Base-by-base conservation (phyloP, 2,329 filamentous ascomycete species). In the Fusarium torulosum region DNA sequence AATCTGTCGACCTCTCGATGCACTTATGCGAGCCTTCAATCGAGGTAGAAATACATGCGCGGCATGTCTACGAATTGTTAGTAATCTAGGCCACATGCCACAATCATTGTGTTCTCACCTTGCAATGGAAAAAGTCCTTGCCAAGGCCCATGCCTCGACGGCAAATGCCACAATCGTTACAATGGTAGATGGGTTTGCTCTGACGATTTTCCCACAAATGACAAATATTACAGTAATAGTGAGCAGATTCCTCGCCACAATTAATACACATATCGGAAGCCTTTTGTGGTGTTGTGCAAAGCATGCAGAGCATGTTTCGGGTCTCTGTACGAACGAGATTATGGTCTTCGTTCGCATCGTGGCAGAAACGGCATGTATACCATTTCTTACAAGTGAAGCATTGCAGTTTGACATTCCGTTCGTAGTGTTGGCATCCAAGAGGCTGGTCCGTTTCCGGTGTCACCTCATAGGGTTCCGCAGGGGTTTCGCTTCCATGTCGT, bases 81-180 rank as follows among this genome's bases (percentile, higher is more conserved):
- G 43, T 27, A 46, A 23, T 50, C 25, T 23, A 20, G 27, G 35
- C 41, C 10, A 42, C 19, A n/a, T n/a, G 20, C 13, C 13, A 21
- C 14, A 14, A 37, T n/a, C 9, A 29, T 9, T 42, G 9, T 11
- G 44, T 25, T 72, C 80, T 77, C 81, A 95, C 93, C 87, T 97
- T 96, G 91, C 96, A 99, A 79, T 99, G 96, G 75, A 96, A 94
- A 77, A 97, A 99, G 76, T 99, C 96, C 76, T 97, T 98, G 6
- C 96, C 95, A 29, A 99, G 82, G 2, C 96, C 96, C 77, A 93
- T 88, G 2, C 96, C 96, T 58, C 94, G 90, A 59, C 96, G 88
- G 76, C 96, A 99, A 63, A 99, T 97, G 6, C 96, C 96, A 78
- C 96, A 99, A 74, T 98, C 96, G 74, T 90, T 87, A 78, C 96